Conservation (phyloP, 2,329 filamentous ascomycete genomes). For the Xylaria arbuscula region DNA sequence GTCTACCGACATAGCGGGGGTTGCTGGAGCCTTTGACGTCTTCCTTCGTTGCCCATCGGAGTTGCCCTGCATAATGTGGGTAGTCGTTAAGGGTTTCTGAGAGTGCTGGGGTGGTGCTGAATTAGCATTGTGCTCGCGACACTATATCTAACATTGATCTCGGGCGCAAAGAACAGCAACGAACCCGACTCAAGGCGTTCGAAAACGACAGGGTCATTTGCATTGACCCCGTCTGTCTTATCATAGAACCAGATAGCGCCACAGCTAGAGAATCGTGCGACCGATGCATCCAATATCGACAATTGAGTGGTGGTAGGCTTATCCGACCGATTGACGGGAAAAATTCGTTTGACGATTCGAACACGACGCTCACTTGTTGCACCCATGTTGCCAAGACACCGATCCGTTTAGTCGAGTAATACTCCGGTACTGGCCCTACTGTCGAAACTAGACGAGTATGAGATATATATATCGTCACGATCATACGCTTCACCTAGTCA, state of each 20-base stretch:
- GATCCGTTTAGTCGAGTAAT: neutral
- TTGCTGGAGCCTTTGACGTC: slow-evolving; percentile 39
- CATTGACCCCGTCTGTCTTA: slow-evolving; percentile 36
- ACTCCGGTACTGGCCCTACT: too few relatives aligned
- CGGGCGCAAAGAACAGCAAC: neutral
- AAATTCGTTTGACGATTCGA: slow-evolving; percentile 38
- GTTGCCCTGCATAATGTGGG: slow-evolving; percentile 56
- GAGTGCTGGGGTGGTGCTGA: slow-evolving; percentile 43
- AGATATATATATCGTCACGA: neutral
- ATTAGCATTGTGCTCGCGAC: slow-evolving; percentile 21
- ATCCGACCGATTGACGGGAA: slow-evolving; percentile 28
- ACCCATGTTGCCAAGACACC: slow-evolving; percentile 8
- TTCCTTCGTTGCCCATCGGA: slow-evolving; percentile 52
- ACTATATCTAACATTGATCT: neutral
- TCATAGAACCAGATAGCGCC: slow-evolving; percentile 59
- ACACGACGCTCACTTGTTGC: slow-evolving; percentile 29
- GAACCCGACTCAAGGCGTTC: slow-evolving; percentile 38
- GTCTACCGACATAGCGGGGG: slow-evolving; percentile 49
- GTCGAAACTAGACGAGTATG: neutral
- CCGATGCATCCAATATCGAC: slow-evolving; percentile 58
- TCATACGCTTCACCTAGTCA: too few relatives aligned
- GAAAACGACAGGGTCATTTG: slow-evolving; percentile 36
- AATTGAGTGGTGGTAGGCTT: slow-evolving; percentile 43
- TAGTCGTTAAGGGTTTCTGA: slow-evolving; percentile 52
- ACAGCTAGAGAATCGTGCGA: slow-evolving; percentile 54